These are phyloP conservation scores for Pythium dissimile DNA, from an alignment of 352 stramenopile species.

Conservation along the genomic window DNA sequence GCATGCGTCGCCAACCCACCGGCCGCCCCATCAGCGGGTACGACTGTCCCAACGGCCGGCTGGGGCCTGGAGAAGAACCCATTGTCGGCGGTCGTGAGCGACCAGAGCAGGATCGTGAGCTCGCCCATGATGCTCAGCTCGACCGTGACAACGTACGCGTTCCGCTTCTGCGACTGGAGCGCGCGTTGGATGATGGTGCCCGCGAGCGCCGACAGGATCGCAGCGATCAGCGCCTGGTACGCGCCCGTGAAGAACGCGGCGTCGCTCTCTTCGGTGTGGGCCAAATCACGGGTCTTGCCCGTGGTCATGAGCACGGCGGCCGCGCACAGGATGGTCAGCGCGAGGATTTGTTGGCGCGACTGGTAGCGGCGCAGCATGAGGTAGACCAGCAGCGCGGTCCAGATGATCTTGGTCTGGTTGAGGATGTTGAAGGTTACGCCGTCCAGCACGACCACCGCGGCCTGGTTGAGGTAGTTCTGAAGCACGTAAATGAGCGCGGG, in stretches of 20 bases:
- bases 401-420: constrained; percentile 90
- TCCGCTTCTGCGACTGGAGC: constrained; percentile 64
- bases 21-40: not conserved
- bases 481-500: constrained; percentile 81
- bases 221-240: constrained; percentile 68
- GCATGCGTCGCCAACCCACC: not conserved
- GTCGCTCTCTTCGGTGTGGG: constrained; percentile 21
- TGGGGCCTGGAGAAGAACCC: constrained; percentile 21
- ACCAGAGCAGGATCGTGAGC: constrained; percentile 52
- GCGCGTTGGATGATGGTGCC: constrained; percentile 76
- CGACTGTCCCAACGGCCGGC: not conserved
- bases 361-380: constrained; percentile 69
- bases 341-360: constrained; percentile 62
- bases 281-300: constrained; percentile 16
- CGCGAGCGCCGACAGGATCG: constrained; percentile 67
- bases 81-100: constrained; percentile 34
- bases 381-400: constrained; percentile 80
- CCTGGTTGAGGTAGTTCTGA: constrained; percentile 82
- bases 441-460: constrained; percentile 70
- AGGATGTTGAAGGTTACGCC: constrained; percentile 84
- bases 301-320: constrained; percentile 78
- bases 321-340: constrained; percentile 62
- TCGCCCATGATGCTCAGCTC: constrained; percentile 72
- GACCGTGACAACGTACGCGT: constrained; percentile 80
- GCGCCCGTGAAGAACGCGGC: constrained; percentile 59